Conservation (phyloP, 306 rosid genomes). For the Vicia faba region DNA sequence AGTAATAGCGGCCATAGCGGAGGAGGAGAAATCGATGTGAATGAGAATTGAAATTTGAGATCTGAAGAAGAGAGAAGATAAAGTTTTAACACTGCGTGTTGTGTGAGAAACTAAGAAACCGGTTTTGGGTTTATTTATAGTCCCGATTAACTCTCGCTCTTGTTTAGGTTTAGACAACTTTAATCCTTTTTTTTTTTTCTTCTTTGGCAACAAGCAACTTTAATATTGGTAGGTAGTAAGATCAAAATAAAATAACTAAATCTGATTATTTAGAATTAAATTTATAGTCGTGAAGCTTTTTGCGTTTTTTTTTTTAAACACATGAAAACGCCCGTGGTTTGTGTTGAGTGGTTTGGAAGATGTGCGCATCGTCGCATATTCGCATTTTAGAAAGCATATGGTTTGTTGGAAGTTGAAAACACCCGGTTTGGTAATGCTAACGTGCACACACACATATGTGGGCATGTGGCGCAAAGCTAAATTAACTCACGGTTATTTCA, state of each 20-base stretch:
- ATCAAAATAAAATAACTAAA: not conserved
- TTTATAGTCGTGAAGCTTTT: too few relatives aligned
- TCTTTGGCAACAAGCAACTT: too few relatives aligned
- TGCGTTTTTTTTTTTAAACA: not conserved
- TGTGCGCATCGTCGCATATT: too few relatives aligned
- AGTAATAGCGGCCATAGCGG: conserved; percentile 64
- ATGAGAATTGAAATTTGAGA: not conserved
- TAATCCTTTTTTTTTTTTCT: not conserved
- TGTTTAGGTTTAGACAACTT: conserved; percentile 32
- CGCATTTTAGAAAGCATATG: too few relatives aligned
- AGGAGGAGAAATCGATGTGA: not conserved
- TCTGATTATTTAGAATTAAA: not conserved
- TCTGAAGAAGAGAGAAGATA: conserved; percentile 12
- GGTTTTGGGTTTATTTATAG: conserved; percentile 27
- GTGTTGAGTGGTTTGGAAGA: too few relatives aligned
- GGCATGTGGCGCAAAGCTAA: not conserved
- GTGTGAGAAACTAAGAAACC: not conserved
- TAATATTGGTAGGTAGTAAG: too few relatives aligned
- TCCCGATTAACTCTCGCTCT: not conserved
- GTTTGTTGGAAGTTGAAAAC: not conserved
- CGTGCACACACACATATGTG: not conserved
- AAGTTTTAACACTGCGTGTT: not conserved
- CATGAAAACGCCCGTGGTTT: too few relatives aligned
- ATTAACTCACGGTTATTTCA: too few relatives aligned
- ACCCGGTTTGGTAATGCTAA: not conserved